A percentile compares a stretch with the other conserved stretches of the same genome.
Evolutionary conservation across 306 rosid genomes (phyloP).

Genomic region (Dalbergia oliveri): DNA sequence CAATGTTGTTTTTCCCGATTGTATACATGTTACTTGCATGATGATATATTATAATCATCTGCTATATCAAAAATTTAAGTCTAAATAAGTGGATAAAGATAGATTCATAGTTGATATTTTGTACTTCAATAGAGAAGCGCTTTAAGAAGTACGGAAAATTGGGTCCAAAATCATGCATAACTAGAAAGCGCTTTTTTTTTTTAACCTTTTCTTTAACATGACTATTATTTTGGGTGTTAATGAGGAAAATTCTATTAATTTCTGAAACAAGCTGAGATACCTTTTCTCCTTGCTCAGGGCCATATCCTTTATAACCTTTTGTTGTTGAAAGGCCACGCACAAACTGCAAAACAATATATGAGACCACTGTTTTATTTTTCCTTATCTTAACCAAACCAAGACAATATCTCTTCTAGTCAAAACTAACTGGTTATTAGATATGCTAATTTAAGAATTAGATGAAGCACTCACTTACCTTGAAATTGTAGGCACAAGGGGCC

Average conservation of each 20-base stretch:
- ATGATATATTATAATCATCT: slow-evolving; percentile 17
- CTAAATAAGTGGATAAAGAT: slow-evolving; percentile 14
- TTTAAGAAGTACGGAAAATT: slow-evolving; percentile 6
- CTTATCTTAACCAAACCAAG: slow-evolving; percentile 12
- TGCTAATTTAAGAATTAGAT: not conserved
- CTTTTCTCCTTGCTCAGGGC: slow-evolving; percentile 86
- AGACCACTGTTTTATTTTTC: not conserved
- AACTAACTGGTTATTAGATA: not conserved
- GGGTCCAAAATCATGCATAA: not conserved
- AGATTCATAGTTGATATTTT: slow-evolving; percentile 16
- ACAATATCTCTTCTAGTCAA: slow-evolving; percentile 14
- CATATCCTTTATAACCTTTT: slow-evolving; percentile 75
- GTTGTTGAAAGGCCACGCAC: slow-evolving; percentile 72
- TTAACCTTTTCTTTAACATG: too few relatives aligned
- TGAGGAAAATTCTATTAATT: slow-evolving; percentile 8
- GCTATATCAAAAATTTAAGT: slow-evolving; percentile 22
- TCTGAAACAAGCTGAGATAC: slow-evolving; percentile 52
- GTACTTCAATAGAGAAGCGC: slow-evolving; percentile 26
- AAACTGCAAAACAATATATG: slow-evolving; percentile 58
- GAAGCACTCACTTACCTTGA: not conserved
- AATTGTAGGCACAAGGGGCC: not conserved
- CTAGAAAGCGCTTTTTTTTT: too few relatives aligned
- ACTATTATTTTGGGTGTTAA: not conserved
- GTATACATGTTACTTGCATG: slow-evolving; percentile 16
- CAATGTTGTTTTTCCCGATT: slow-evolving; percentile 5